These are phyloP conservation scores for Astragalus glycyphyllos DNA, from an alignment of 306 rosid species.

Conservation along the genomic window DNA sequence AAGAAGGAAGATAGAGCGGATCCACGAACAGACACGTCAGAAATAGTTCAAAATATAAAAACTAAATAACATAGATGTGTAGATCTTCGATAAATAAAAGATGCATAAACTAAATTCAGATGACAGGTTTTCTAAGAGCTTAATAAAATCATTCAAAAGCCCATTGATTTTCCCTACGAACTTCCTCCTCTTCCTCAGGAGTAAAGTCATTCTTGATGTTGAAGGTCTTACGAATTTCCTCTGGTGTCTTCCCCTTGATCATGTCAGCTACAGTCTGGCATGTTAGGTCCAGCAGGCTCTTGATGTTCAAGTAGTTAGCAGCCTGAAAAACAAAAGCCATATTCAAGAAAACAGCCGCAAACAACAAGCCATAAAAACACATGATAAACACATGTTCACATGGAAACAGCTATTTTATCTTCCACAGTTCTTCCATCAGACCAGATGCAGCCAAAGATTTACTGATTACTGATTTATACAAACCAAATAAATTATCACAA, in stretches of 20 bases:
- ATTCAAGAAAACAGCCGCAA: no score
- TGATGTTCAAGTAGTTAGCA: conserved; percentile 82
- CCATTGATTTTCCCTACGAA: conserved; percentile 88
- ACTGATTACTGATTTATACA: no score
- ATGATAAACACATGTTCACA: no score
- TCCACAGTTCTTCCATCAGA: no score
- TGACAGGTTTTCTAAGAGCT: conserved; percentile 18
- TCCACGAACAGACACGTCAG: conserved; percentile 31
- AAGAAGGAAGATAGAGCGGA: conserved; percentile 36
- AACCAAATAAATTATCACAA: no score
- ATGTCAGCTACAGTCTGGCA: conserved; percentile 82
- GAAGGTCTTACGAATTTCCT: conserved; percentile 79
- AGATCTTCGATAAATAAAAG: conserved; percentile 26
- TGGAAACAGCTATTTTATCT: no score
- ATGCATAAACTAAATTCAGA: conserved; percentile 40
- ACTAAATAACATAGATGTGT: conserved; percentile 40
- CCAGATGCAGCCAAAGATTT: no score
- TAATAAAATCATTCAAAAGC: conserved; percentile 66
- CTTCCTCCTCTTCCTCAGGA: conserved; percentile 84
- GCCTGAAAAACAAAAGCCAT: conserved; percentile 55
- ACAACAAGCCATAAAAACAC: no score
- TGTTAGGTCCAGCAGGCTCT: conserved; percentile 75
- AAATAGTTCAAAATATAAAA: conserved; percentile 35
- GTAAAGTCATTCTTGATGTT: conserved; percentile 81
- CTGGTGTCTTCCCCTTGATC: conserved; percentile 85